Evolutionary conservation across 169 alveolate species (phyloP).

Genomic region (Babesia gibsoni): DNA sequence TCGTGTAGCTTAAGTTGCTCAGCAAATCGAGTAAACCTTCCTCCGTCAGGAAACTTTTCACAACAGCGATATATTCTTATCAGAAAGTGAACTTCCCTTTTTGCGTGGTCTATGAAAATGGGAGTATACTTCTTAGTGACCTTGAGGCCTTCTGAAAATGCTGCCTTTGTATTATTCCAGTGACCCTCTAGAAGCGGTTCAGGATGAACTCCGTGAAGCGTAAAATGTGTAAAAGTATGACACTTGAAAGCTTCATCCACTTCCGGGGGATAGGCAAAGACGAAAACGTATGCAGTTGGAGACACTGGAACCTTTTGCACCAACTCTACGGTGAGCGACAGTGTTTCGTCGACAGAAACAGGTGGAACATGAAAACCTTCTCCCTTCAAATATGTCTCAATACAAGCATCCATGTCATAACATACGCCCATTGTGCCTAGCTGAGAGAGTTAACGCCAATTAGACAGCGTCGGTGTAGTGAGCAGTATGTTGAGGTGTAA

Average conservation of each 20-base stretch:
- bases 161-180: conserved; percentile 17
- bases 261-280: conserved; percentile 35
- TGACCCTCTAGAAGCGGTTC: conserved; percentile 20
- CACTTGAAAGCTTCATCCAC: conserved; percentile 12
- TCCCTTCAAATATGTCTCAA: background rate
- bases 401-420: background rate
- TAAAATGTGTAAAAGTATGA: conserved; percentile 34
- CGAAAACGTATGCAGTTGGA: conserved; percentile 50
- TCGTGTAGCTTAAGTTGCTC: conserved; percentile 23
- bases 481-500: too few relatives aligned
- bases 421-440: background rate
- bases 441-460: too few relatives aligned
- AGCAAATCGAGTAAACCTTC: conserved; percentile 52
- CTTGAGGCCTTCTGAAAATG: background rate
- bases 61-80: conserved; percentile 69
- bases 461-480: too few relatives aligned
- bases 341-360: too few relatives aligned
- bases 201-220: conserved; percentile 31
- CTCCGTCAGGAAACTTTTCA: conserved; percentile 70
- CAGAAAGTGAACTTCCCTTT: conserved; percentile 66
- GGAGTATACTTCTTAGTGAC: conserved; percentile 73
- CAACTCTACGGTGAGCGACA: background rate
- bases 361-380: background rate
- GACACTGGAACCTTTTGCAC: conserved; percentile 15
- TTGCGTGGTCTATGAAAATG: conserved; percentile 62